Base-by-base conservation (phyloP, 805 yeast species). In the Nakazawaea sp. region DNA sequence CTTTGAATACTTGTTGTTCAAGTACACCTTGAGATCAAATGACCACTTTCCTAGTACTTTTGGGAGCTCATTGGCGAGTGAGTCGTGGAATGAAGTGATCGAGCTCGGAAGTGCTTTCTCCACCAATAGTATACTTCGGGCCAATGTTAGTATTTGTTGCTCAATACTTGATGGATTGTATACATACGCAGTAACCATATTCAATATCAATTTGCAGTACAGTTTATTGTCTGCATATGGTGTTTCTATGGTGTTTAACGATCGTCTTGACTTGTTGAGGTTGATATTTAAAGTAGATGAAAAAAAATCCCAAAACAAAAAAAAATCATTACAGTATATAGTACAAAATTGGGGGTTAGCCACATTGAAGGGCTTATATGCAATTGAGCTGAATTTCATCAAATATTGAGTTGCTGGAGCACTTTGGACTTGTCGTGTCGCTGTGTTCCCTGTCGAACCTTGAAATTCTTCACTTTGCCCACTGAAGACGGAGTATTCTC, bases 1-100 rank as follows among this genome's bases (percentile, higher is more conserved):
- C 23, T 62, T 56, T 15, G 75, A 62, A 59, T 63, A 60, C 46
- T 74, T 55, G 64, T 81, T 84, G 47, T 77, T 79, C 25, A 83
- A 58, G 53, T 77, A 83, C 26, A 85, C 72, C 48, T 73, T 78
- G 45, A 82, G 67, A 35, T 73, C 83, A 47, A 82, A 78, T 29
- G 62, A 64, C 94, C 94, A 84, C 31, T 76, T 68, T 2, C 76
- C 87, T 20, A 71, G 59, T 2, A 68, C 49, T 13, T 69, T 63
- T 1, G 92, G 89, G 12, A 80, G 64, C 43, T 77, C 78, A 47
- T 81, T 81, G 4, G 81, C 70, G 12, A 85, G 67, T 39, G 72
- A 69, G 53, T 85, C 94, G 51, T 82, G 88, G 48, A 82, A 73
- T 30, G 72, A 70, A 0, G 83, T 64, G 23, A 84, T 81, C 4